These are phyloP conservation scores for Albatrellus ellisii DNA, from an alignment of 768 basidiomycete genomes.

Conservation along the genomic window DNA sequence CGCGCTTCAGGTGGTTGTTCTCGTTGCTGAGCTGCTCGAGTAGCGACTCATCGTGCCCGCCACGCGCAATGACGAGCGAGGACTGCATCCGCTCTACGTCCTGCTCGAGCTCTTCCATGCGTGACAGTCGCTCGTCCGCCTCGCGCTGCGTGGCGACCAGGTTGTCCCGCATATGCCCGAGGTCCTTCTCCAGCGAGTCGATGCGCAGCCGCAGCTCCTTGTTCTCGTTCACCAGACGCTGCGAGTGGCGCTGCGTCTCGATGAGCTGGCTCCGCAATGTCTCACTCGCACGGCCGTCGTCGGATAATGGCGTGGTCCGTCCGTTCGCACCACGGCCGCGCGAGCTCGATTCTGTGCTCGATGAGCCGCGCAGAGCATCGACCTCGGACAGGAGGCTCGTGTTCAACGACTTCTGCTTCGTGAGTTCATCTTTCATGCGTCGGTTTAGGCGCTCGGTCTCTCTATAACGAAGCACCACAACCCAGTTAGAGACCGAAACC, in stretches of 20 bases:
- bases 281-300: conserved; percentile 44
- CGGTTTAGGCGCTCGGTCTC: conserved; percentile 98
- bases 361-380: conserved; percentile 52
- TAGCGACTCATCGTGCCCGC: conserved; percentile 63
- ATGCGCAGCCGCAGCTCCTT: conserved; percentile 63
- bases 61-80: conserved; percentile 60
- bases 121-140: conserved; percentile 61
- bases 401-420: conserved; percentile 79
- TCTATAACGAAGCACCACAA: conserved; percentile 30
- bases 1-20: conserved; percentile 64
- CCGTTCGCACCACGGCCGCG: conserved; percentile 47
- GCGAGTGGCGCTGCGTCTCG: conserved; percentile 67
- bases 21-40: conserved; percentile 76
- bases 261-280: conserved; percentile 54
- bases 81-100: conserved; percentile 69
- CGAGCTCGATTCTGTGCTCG: conserved; percentile 33
- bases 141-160: conserved; percentile 64
- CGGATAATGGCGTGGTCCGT: conserved; percentile 63
- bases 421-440: conserved; percentile 89
- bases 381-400: conserved; percentile 74
- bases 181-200: conserved; percentile 61
- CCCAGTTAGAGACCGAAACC: conserved; percentile 10
- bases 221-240: conserved; percentile 61
- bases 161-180: conserved; percentile 55
- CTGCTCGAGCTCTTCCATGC: conserved; percentile 69